Conservation (phyloP, 371 early-diverging fungal genomes). For the Fennellomyces sp. region DNA sequence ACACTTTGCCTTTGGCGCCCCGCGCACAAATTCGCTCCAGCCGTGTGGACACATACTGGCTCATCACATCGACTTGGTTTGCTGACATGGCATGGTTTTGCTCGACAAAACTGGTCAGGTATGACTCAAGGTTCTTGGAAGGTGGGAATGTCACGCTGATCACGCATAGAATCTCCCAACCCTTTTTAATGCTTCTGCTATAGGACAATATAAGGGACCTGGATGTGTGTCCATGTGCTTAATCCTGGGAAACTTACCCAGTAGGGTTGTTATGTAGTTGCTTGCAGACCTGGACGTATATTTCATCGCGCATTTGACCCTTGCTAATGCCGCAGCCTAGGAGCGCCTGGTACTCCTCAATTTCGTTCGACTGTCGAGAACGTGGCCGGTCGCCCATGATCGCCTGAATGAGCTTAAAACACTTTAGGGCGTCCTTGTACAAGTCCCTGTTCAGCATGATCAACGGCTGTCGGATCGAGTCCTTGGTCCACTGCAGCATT, state of each 20-base stretch:
- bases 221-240: not conserved
- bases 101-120: conserved; percentile 79
- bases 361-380: conserved; percentile 30
- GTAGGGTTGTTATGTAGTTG: conserved; percentile 86
- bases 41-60: conserved; percentile 63
- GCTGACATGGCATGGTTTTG: conserved; percentile 56
- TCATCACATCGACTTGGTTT: conserved; percentile 57
- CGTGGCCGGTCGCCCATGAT: conserved; percentile 80
- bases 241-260: conserved; percentile 39
- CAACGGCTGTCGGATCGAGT: conserved; percentile 79
- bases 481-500: conserved; percentile 85
- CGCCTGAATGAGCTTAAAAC: conserved; percentile 84
- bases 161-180: conserved; percentile 91
- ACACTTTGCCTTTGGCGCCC: conserved; percentile 84
- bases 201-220: not conserved
- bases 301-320: conserved; percentile 89
- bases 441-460: conserved; percentile 78
- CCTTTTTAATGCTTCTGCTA: conserved; percentile 74
- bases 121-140: conserved; percentile 87
- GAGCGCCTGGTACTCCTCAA: conserved; percentile 75
- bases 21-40: conserved; percentile 71
- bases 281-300: conserved; percentile 93
- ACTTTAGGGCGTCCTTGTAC: conserved; percentile 84
- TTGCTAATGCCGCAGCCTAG: conserved; percentile 75
- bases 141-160: conserved; percentile 90